Base-by-base conservation (phyloP, 2,329 filamentous ascomycete genomes). In the Penicillium olsonii region DNA sequence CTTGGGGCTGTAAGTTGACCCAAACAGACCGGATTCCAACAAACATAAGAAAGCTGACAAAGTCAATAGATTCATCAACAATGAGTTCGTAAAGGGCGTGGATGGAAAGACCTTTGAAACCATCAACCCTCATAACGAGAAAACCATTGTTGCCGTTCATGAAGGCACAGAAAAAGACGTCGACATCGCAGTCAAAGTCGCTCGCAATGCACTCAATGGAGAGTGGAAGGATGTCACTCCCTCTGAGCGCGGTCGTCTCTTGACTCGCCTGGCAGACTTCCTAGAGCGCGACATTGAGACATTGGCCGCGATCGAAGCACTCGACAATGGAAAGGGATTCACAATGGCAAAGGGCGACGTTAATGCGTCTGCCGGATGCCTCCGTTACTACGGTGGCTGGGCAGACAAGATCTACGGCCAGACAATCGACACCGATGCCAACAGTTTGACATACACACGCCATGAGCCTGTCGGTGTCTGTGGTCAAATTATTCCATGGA, bases 401-500 rank as follows among this genome's bases (percentile, higher is more conserved):
- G 37, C 45, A 4, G 50, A 52, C 11, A 52, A 52, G 31, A 40
- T 40, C 26, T 45, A 45, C 18, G 50, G 50, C 4, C 45, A 52
- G 35, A 52, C 50, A 0, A 52, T 52, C 8, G 50, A 52, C 7
- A 50, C 50, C 2, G 40, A 37, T 31, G 14, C n/a, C 2, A 44
- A 45, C 9, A 44, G 41, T 4, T 34, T 52, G 17, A 44, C 50
- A 9, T 52, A 52, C 17, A 52, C 50, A 2, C 40, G 34, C 17
- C 50, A 41, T 15, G 88, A 95, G 80, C 87, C 90, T n/a, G 75
- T 84, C 54, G 87, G 87, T 71, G 87, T 90, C 53, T 92, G 88
- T 71, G 90, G 85, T 8, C 37, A 41, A 72, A 92, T 92, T 69
- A 92, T 92, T 65, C 88, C 88, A 56, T 91, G 87, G 87, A 92